These are phyloP conservation scores for Austropuccinia psidii DNA, from an alignment of 1,284 basidiomycete species.

Conservation along the genomic window DNA sequence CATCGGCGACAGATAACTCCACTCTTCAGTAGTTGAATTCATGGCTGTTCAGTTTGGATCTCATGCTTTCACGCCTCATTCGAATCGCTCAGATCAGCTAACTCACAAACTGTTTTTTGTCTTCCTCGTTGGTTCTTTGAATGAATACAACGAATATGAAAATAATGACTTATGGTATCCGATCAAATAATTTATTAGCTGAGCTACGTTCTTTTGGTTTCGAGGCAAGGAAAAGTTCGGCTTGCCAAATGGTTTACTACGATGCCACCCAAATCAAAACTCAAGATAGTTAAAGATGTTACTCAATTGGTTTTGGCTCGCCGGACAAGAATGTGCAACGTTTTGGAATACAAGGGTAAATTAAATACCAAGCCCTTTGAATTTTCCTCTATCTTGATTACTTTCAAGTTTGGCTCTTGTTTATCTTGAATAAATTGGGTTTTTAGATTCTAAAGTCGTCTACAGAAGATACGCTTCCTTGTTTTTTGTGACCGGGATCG, in stretches of 20 bases:
- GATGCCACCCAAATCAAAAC: conserved; percentile 83
- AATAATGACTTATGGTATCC: too few species aligned
- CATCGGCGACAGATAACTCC: too few species aligned
- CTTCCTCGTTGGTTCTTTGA: too few species aligned
- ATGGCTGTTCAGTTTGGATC: too few species aligned
- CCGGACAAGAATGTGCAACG: conserved; percentile 97
- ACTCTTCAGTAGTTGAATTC: too few species aligned
- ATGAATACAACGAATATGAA: too few species aligned
- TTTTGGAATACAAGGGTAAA: conserved; percentile 95
- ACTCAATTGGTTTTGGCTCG: conserved; percentile 95
- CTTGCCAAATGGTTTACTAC: conserved; percentile 99
- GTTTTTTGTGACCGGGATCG: conserved; percentile 94
- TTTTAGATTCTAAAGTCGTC: conserved; percentile 71
- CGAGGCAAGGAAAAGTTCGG: conserved; percentile 93
- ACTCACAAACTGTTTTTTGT: too few species aligned
- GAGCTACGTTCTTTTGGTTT: conserved; percentile 77
- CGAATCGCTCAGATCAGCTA: too few species aligned
- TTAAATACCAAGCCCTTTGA: conserved; percentile 1
- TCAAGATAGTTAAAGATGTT: conserved; percentile 98
- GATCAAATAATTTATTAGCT: conserved; percentile 44
- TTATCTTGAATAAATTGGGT: background rate
- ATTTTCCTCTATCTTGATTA: background rate
- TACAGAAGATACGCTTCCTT: conserved; percentile 95
- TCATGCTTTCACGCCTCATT: too few species aligned
- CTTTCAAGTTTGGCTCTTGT: background rate